Base-by-base conservation (phyloP, 208 protist genomes). In the Acanthamoeba sp. region DNA sequence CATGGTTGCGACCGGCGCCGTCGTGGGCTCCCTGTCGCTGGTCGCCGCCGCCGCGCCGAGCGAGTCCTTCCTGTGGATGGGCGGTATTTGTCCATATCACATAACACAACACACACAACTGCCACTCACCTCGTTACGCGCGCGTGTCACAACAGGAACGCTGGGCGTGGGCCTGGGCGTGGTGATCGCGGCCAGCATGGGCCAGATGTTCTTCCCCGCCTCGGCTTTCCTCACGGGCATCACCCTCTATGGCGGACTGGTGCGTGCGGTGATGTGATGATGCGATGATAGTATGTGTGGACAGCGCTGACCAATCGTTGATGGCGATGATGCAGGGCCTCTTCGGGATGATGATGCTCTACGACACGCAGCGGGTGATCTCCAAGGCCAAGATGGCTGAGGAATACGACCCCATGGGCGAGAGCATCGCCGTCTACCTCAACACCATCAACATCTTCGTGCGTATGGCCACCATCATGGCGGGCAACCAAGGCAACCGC, bases 381-480 rank as follows among this genome's bases (percentile, higher is more conserved):
- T 36, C 42, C n/a, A 40, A 42, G 18, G 69, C 69, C 69, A 78
- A 78, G 34, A 78, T 36, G 20, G 20, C 2, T 6, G 38, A 78
- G 18, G n/a, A 27, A 6, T 78, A 78, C 69, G 69, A 78, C 29
- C 69, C 69, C 69, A 78, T 78, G 69, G 45, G 12, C 9, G 34
- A 78, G 38, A 78, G 69, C 69, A 78, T 78, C 69, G 34, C n/a
- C 27, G 20, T 78, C 34, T 78, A 78, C 69, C 69, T 78, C 38
- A 78, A 78, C 69, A 78, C 69, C 20, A 78, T 78, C 29, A 78
- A 78, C 69, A 78, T 78, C 69, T 78, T 78, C 20, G 69, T 78
- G 12, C 69, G 69, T 1, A 78, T 78, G 69, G 69, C 38, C 16
- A 45, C 36, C 69, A 78, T 78, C 69, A 78, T 78, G 69, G 69